Conservation (phyloP, 2,329 filamentous ascomycete species). For the Aureobasidium uvarum region DNA sequence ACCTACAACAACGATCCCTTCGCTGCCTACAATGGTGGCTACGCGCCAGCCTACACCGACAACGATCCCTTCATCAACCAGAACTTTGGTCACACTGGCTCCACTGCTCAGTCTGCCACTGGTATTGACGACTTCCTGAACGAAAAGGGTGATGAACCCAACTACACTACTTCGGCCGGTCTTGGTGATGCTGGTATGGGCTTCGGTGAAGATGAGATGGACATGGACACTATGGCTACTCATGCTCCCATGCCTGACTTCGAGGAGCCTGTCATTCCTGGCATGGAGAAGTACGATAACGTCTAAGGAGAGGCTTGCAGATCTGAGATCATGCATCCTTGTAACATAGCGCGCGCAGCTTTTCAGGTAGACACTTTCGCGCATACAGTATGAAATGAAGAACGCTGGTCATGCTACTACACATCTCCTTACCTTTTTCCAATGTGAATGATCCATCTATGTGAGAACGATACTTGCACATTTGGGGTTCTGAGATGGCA, state of each 20-base stretch:
- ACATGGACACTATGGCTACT: background rate
- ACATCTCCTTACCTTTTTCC: background rate
- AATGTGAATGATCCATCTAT: background rate
- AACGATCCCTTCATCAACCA: background rate
- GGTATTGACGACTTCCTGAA: background rate
- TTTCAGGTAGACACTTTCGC: background rate
- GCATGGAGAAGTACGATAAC: background rate
- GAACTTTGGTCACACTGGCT: background rate
- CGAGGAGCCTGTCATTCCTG: background rate
- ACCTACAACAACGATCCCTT: background rate
- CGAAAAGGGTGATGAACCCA: background rate
- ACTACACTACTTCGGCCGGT: constrained; percentile 1
- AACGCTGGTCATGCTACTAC: background rate
- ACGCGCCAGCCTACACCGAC: background rate
- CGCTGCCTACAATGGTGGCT: background rate
- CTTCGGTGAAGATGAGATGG: background rate
- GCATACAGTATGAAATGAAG: background rate
- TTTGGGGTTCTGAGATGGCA: no score
- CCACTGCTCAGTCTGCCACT: background rate
- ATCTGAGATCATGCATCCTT: background rate
- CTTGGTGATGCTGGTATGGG: background rate
- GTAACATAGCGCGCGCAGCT: background rate
- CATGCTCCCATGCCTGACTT: background rate
- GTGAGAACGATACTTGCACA: background rate
- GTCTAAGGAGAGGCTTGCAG: background rate